Base-by-base conservation (phyloP, 345 rosid genomes). In the Leavenworthia alabamica region DNA sequence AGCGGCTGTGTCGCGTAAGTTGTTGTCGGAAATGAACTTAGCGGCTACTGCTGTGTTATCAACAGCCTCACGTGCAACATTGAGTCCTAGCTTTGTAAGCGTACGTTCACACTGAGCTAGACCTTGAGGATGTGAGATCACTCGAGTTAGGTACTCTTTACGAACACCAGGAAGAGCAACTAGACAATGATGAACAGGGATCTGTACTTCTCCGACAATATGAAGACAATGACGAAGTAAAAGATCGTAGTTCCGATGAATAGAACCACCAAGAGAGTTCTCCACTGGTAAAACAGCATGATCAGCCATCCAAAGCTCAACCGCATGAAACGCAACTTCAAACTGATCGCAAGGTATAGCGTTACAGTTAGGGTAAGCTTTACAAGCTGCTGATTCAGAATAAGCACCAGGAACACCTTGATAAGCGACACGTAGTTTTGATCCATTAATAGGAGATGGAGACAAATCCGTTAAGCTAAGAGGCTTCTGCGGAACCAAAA, bases 351-450 rank as follows among this genome's bases (percentile, higher is more conserved):
- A 90, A 8, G 95, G 97, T 27, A 85, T 81, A 12, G 97, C 89
- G 62, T 90, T 86, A 32, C 95, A 90, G 20, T 82, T 74, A 0
- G 92, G 88, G 57, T 86, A 90, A 4, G 97, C 97, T 57, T 86
- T 90, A 6, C 88, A 88, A 0, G 95, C 92, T 0, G 97, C 95
- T 6, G 95, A 95, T 57, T 90, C 97, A 0, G 97, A 90, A 58
- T 90, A 90, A 1, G 97, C 95, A 0, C 97, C 95, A 2, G 97
- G 97, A 7, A 82, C 97, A 17, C 97, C 97, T 68, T 90, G 95
- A 16, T 61, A 61, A 2, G 97, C 95, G 22, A 89, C 97, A 2
- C 91, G 80, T 27, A 86, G 80, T 50, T 51, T 75, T 4, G 97
- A 80, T 5, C 95, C 96, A 59, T 89, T 94, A 79, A 72, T 71